Percentiles rank a stretch among this genome's conserved stretches.
These are phyloP conservation scores for Emericellopsis terricola DNA, from an alignment of 495 filamentous ascomycete genomes.

Conservation along the genomic window DNA sequence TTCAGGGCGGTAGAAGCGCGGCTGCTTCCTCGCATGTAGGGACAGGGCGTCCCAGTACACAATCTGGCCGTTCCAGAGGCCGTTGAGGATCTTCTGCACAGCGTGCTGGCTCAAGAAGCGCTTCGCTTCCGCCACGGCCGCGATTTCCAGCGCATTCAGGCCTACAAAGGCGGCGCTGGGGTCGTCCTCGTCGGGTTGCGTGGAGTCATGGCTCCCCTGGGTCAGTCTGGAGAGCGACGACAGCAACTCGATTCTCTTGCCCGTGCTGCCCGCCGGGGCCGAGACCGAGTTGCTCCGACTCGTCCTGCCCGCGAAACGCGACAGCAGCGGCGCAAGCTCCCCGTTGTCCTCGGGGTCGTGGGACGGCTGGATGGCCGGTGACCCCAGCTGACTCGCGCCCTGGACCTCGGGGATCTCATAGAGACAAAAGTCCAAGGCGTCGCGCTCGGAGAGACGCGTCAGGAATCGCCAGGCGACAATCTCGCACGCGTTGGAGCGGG, in stretches of 20 bases:
- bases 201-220: conserved; percentile 17
- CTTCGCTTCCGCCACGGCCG: conserved; percentile 75
- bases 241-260: conserved; percentile 17
- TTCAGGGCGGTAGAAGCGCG: conserved; percentile 60
- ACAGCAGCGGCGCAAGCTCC: conserved; percentile 21
- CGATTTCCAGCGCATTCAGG: conserved; percentile 80
- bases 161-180: conserved; percentile 51
- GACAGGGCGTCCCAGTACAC: conserved; percentile 79
- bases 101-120: conserved; percentile 72
- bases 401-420: conserved; percentile 45
- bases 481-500: conserved; percentile 72
- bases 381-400: conserved; percentile 4
- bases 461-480: conserved; percentile 85
- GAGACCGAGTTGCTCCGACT: conserved; percentile 5
- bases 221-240: conserved; percentile 26
- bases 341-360: conserved; percentile 10
- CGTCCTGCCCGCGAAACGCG: conserved; percentile 5
- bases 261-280: conserved; percentile 5
- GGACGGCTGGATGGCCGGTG: not conserved
- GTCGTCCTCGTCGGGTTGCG: conserved; percentile 27
- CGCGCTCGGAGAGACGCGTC: conserved; percentile 56
- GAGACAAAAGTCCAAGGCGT: conserved; percentile 71
- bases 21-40: conserved; percentile 59
- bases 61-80: conserved; percentile 84
- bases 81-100: conserved; percentile 74